These are phyloP conservation scores for Glomus cerebriforme DNA, from an alignment of 192 early-diverging fungal species.

Conservation along the genomic window DNA sequence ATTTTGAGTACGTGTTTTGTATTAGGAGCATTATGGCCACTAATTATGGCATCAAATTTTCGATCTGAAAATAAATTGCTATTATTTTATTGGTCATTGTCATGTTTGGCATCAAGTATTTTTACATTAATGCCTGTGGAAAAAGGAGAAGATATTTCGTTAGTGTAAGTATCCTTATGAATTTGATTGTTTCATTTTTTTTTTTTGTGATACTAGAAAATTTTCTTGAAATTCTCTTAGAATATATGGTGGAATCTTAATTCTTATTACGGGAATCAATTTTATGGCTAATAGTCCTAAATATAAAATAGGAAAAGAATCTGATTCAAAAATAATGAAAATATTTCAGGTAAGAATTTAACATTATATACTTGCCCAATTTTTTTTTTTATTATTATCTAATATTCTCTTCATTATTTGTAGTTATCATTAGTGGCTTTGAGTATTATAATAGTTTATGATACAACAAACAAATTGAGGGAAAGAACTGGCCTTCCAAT, in stretches of 20 bases:
- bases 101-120: conserved; percentile 72
- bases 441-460: conserved; percentile 63
- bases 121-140: conserved; percentile 92
- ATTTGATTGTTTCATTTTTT: neutral
- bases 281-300: neutral
- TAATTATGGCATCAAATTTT: conserved; percentile 55
- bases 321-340: neutral
- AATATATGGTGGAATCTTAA: conserved; percentile 45
- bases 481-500: conserved; percentile 65
- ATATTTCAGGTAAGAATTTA: conserved; percentile 7
- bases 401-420: neutral
- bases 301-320: neutral
- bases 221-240: conserved; percentile 27
- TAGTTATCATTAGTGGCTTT: conserved; percentile 53
- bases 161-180: conserved; percentile 57
- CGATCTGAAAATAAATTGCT: conserved; percentile 47
- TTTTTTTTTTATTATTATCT: neutral
- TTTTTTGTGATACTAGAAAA: neutral
- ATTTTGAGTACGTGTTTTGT: conserved; percentile 66
- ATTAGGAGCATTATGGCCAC: conserved; percentile 69
- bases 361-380: neutral
- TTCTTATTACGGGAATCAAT: conserved; percentile 36
- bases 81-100: conserved; percentile 64
- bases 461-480: conserved; percentile 60
- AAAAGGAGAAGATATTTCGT: conserved; percentile 67